A percentile compares a stretch with the other conserved stretches of the same genome.
These are phyloP conservation scores for Sambucus nigra DNA, from an alignment of 129 eudicot genomes.

Conservation along the genomic window DNA sequence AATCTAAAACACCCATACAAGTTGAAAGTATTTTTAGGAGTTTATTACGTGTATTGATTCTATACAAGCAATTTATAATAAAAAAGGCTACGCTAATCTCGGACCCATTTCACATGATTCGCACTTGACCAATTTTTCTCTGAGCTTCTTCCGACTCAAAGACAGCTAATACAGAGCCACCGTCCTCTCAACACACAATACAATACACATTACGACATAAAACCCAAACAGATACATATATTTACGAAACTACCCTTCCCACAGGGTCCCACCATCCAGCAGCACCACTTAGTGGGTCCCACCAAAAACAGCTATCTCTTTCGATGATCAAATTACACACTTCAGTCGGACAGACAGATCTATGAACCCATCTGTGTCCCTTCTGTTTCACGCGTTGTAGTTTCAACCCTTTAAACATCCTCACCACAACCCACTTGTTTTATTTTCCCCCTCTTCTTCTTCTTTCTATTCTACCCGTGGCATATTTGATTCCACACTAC, in stretches of 20 bases:
- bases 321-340: not conserved
- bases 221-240: too few relatives aligned
- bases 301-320: not conserved
- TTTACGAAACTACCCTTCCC: not conserved
- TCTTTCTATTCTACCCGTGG: constrained; percentile 22
- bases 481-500: constrained; percentile 20
- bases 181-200: too few relatives aligned
- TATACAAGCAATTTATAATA: too few relatives aligned
- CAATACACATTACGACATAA: too few relatives aligned
- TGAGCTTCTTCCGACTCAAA: too few relatives aligned
- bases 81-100: too few relatives aligned
- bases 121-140: too few relatives aligned
- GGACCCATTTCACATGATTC: too few relatives aligned
- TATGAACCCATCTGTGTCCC: constrained; percentile 34
- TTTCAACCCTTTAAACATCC: constrained; percentile 29
- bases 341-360: not conserved
- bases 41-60: too few relatives aligned
- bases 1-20: too few relatives aligned
- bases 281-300: constrained; percentile 10
- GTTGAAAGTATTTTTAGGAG: too few relatives aligned
- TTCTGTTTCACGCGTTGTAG: constrained; percentile 75
- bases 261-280: constrained; percentile 23
- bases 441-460: constrained; percentile 16
- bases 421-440: constrained; percentile 10
- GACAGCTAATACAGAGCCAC: too few relatives aligned